Evolutionary conservation across 2,329 filamentous ascomycete genomes (phyloP).

Genomic region (Venturia aucupariae): DNA sequence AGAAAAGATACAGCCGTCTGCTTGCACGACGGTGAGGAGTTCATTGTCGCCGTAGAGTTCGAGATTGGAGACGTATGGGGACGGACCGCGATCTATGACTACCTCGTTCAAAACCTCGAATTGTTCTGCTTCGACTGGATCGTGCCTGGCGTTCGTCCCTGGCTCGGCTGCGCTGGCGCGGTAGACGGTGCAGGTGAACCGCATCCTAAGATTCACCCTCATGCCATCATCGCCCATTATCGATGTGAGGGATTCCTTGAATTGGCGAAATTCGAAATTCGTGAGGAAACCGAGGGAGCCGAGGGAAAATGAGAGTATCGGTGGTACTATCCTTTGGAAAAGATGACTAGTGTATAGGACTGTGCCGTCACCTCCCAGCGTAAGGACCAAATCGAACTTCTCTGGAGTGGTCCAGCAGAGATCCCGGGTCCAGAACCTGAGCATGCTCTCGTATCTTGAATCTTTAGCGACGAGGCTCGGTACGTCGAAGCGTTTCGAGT

Average conservation of each 20-base stretch:
- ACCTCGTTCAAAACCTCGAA: conserved; percentile 77
- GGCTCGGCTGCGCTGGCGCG: conserved; percentile 40
- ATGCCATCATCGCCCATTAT: conserved; percentile 93
- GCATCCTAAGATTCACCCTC: conserved; percentile 96
- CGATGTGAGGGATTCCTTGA: conserved; percentile 75
- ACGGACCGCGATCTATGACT: conserved; percentile 94
- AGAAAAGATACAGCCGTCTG: conserved; percentile 95
- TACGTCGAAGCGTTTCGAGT: conserved; percentile 80
- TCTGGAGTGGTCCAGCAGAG: conserved; percentile 91
- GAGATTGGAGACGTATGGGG: conserved; percentile 91
- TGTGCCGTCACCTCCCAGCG: conserved; percentile 77
- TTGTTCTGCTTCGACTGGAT: conserved; percentile 74
- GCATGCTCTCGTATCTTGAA: conserved; percentile 68
- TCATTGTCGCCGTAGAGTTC: conserved; percentile 95
- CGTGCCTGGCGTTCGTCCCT: conserved; percentile 37
- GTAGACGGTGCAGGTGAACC: conserved; percentile 96
- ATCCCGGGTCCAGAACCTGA: conserved; percentile 93
- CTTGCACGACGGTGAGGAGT: conserved; percentile 88
- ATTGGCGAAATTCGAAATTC: conserved; percentile 77
- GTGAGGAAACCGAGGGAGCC: conserved; percentile 84
- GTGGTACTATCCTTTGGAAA: conserved; percentile 82
- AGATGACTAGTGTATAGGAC: conserved; percentile 85
- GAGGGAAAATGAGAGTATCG: conserved; percentile 74
- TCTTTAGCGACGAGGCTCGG: conserved; percentile 63
- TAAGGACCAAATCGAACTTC: conserved; percentile 88